Base-by-base conservation (phyloP, 768 basidiomycete species). In the Dioszegia crocea region DNA sequence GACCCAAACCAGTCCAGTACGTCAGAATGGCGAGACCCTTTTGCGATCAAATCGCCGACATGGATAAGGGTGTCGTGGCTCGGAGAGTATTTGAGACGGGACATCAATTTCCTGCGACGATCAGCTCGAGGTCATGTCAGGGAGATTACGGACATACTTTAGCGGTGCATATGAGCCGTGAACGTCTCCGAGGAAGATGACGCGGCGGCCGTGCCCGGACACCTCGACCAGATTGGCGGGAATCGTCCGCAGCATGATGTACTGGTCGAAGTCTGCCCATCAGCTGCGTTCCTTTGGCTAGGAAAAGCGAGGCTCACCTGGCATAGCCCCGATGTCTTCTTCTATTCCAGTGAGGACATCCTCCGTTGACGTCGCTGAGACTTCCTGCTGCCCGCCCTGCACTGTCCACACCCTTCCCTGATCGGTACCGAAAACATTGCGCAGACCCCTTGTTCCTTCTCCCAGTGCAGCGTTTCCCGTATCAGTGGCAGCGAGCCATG, bases 111-210 rank as follows among this genome's bases (percentile, higher is more conserved):
- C 31, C 89, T 90, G 38, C 19, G 14, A 17, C 17, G 31, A n/a
- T 40, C 47, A 39, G 47, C 23, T 10, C 2, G 27, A 33, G 3
- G 10, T 24, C 27, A 12, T 16, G 2, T 16, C n/a, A 30, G 26
- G 19, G 16, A 16, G 6, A 4, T 12, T 9, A 24, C 27, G 12
- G 39, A 31, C 86, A 57, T 54, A 90, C 88, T 83, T 79, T 3
- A 96, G 77, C 0, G 85, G 82, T 5, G 80, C 71, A 52, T 82
- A 81, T 84, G 87, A 89, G 45, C 89, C 90, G 80, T 97, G 93
- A 6, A 96, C 81, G 67, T 97, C 93, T 8, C 92, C 93, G 12
- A 96, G 79, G 60, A 91, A 77, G 41, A 97, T 84, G 26, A 87
- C 79, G 16, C 90, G 84, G 16, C 65, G 59, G 23, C 70, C 67